These are phyloP conservation scores for Lactarius hengduanensis DNA, from an alignment of 768 basidiomycete species.

Conservation along the genomic window DNA sequence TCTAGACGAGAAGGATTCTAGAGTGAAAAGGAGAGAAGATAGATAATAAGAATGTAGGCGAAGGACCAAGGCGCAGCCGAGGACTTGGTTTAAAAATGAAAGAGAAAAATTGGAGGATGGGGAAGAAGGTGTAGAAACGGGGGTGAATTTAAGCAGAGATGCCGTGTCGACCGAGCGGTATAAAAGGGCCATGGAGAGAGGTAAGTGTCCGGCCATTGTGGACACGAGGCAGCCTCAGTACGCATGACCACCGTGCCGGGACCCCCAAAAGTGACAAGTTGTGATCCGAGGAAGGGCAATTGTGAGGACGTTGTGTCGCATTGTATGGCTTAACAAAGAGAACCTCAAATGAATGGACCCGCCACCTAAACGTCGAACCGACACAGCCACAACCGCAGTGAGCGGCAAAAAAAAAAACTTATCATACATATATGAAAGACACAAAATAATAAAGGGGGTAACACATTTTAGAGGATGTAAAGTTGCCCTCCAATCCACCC, in stretches of 20 bases:
- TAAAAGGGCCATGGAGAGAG: constrained; percentile 15
- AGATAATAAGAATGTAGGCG: constrained; percentile 14
- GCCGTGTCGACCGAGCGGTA: not conserved
- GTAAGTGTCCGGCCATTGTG: not conserved
- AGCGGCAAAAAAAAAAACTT: not conserved
- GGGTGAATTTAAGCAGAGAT: constrained; percentile 10
- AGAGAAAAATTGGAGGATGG: constrained; percentile 3
- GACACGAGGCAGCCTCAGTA: constrained; percentile 23
- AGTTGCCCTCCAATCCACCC: constrained; percentile 1
- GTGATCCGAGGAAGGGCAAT: not conserved
- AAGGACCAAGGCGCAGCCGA: constrained; percentile 28
- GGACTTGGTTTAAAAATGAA: constrained; percentile 16
- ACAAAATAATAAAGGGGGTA: constrained; percentile 21
- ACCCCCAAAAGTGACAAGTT: not conserved
- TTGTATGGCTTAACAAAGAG: not conserved
- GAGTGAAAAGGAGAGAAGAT: constrained; percentile 5
- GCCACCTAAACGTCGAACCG: not conserved
- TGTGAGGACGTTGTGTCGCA: not conserved
- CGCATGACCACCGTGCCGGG: not conserved
- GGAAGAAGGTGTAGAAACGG: not conserved
- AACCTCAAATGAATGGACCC: not conserved
- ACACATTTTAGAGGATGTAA: not conserved
- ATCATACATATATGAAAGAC: constrained; percentile 21
- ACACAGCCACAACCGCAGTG: not conserved
- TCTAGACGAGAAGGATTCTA: constrained; percentile 1